Evolutionary conservation across 2,329 filamentous ascomycete genomes (phyloP).

Genomic region (Diplodia corticola): DNA sequence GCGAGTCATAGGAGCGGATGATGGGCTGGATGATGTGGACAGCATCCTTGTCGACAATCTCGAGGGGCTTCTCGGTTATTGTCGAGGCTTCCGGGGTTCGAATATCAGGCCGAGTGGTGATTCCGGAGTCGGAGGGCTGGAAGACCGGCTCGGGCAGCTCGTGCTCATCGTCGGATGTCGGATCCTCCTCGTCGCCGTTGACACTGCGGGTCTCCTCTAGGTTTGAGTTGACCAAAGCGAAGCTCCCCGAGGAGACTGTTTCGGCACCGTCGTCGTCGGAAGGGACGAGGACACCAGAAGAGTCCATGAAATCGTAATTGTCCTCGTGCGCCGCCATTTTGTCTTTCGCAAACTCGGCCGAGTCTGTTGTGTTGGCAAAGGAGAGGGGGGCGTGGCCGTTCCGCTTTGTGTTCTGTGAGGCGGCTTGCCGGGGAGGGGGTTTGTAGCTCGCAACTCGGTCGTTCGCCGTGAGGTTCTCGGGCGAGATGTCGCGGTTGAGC

Average conservation of each 20-base stretch:
- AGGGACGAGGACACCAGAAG: constrained; percentile 11
- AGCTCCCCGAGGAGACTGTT: constrained; percentile 19
- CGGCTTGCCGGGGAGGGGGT: neutral
- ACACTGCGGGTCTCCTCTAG: constrained; percentile 20
- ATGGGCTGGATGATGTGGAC: constrained; percentile 7
- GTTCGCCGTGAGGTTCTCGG: constrained; percentile 14
- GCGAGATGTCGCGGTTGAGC: neutral
- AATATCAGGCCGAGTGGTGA: constrained; percentile 18
- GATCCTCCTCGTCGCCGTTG: constrained; percentile 2
- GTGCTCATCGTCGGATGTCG: constrained; percentile 8
- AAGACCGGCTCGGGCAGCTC: constrained; percentile 19
- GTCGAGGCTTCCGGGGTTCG: constrained; percentile 11
- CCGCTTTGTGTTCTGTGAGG: constrained; percentile 10
- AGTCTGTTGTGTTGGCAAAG: neutral
- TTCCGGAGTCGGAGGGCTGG: constrained; percentile 19
- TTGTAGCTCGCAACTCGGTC: constrained; percentile 14
- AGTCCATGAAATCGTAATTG: constrained; percentile 3
- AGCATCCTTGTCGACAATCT: neutral
- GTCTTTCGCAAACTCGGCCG: neutral
- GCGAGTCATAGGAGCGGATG: neutral
- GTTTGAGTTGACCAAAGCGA: constrained; percentile 9
- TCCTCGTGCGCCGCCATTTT: neutral
- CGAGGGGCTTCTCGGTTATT: constrained; percentile 1
- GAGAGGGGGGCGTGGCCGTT: neutral
- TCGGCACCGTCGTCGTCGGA: constrained; percentile 23